A percentile compares a stretch with the other conserved stretches of the same genome.
phyloP scores from a whole-genome alignment of 2,329 filamentous ascomycete species.

The Furcasterigmium furcatum region DNA sequence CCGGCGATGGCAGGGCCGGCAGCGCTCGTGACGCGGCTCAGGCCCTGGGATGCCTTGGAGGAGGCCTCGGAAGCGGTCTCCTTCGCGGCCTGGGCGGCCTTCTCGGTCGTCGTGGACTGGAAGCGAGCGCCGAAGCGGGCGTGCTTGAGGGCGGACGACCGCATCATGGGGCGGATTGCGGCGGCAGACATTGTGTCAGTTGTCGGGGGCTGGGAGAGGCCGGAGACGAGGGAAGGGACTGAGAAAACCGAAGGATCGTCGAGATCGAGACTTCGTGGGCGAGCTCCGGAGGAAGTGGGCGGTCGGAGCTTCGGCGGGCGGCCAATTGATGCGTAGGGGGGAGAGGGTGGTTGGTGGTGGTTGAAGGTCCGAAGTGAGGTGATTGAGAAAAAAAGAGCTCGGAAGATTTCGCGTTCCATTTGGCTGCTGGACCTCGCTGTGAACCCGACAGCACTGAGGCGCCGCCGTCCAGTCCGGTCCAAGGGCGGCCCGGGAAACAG shows the following conservation, averaged over 20 bases:
- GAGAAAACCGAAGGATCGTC: constrained; percentile 14
- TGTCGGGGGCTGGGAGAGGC: constrained; percentile 5
- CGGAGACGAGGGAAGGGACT: constrained; percentile 3
- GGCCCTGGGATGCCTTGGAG: constrained; percentile 74
- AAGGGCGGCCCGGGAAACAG: too few species aligned
- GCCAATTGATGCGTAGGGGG: constrained; percentile 31
- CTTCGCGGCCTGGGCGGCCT: constrained; percentile 40
- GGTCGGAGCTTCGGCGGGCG: constrained; percentile 18
- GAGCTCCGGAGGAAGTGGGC: constrained; percentile 16
- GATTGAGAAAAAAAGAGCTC: constrained; percentile 43
- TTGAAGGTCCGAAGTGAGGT: constrained; percentile 18
- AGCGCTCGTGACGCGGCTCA: constrained; percentile 76
- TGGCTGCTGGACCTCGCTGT: neutral
- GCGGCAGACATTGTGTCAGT: constrained; percentile 20
- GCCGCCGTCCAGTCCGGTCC: too few species aligned
- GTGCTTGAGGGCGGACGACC: constrained; percentile 41
- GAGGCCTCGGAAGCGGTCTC: constrained; percentile 41
- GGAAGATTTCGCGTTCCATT: constrained; percentile 36
- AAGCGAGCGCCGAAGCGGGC: constrained; percentile 52
- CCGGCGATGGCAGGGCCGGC: constrained; percentile 75
- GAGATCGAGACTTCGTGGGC: constrained; percentile 4
- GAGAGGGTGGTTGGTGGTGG: constrained; percentile 8
- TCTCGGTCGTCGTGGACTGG: constrained; percentile 53
- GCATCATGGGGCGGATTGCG: constrained; percentile 40
- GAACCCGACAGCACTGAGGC: too few species aligned